Conservation (phyloP, 805 yeast genomes). For the Kodamaea kaohsiungensis region DNA sequence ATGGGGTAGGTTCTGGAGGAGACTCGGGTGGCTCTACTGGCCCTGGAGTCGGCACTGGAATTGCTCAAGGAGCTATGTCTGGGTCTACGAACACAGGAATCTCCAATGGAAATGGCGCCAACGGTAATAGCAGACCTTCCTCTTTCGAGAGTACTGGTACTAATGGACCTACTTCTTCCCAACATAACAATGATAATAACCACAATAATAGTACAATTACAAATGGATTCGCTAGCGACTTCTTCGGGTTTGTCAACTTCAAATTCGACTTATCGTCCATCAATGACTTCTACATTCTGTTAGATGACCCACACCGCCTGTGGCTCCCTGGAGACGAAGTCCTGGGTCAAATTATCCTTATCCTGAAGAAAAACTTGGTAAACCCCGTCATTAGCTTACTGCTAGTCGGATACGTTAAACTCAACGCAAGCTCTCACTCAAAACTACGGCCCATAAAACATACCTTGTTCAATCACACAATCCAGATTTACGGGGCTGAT, state of each 20-base stretch:
- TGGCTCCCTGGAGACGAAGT: constrained; percentile 83
- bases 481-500: constrained; percentile 53
- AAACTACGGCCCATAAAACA: constrained; percentile 54
- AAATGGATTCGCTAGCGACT: background rate
- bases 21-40: background rate
- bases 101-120: background rate
- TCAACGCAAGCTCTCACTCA: constrained; percentile 53
- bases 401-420: constrained; percentile 56
- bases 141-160: background rate
- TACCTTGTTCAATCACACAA: constrained; percentile 57
- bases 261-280: constrained; percentile 29
- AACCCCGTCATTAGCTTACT: constrained; percentile 56
- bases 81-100: background rate
- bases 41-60: background rate
- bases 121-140: background rate
- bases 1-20: constrained; percentile 2
- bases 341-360: constrained; percentile 60
- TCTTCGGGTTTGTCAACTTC: constrained; percentile 11
- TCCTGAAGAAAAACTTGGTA: constrained; percentile 54
- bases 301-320: constrained; percentile 73
- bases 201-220: background rate
- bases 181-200: background rate
- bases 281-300: constrained; percentile 67
- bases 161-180: background rate
- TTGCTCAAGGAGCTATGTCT: background rate